phyloP scores from a whole-genome alignment of 192 early-diverging fungal species.

The Backusella macrospora region DNA sequence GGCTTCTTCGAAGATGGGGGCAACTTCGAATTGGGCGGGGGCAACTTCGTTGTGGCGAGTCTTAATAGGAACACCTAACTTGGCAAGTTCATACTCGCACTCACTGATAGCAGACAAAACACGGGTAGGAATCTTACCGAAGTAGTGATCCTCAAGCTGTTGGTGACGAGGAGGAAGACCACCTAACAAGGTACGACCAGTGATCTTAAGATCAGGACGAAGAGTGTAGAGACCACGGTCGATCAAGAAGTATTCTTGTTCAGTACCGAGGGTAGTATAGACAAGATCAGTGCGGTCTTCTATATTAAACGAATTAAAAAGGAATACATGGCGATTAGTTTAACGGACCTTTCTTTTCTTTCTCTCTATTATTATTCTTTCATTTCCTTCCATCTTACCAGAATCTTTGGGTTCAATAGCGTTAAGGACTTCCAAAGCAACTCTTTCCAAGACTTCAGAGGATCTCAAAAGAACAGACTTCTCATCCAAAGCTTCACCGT shows the following conservation, averaged over 20 bases:
- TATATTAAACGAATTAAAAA: not conserved
- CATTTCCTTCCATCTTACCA: constrained; percentile 19
- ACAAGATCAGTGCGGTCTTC: constrained; percentile 66
- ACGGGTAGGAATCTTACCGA: constrained; percentile 93
- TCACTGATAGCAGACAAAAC: constrained; percentile 93
- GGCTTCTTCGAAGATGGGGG: constrained; percentile 97
- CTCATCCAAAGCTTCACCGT: constrained; percentile 98
- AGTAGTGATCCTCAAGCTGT: constrained; percentile 99
- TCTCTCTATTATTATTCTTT: not conserved
- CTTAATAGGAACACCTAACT: constrained; percentile 97
- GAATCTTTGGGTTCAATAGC: constrained; percentile 59
- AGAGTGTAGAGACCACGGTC: constrained; percentile 93
- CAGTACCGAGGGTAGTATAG: constrained; percentile 91
- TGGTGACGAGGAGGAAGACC: constrained; percentile 95
- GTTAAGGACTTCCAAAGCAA: constrained; percentile 76
- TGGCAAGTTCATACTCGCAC: constrained; percentile 90
- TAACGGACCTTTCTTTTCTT: not conserved
- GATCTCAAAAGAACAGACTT: constrained; percentile 97
- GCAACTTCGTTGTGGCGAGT: constrained; percentile 99
- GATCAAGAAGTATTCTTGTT: constrained; percentile 99
- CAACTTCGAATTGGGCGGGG: constrained; percentile 96
- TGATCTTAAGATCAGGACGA: constrained; percentile 95
- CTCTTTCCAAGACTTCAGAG: constrained; percentile 81
- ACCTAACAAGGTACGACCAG: constrained; percentile 94
- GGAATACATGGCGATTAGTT: not conserved